Conservation (phyloP, 179 eudicot genomes). For the Patellifolia procumbens region DNA sequence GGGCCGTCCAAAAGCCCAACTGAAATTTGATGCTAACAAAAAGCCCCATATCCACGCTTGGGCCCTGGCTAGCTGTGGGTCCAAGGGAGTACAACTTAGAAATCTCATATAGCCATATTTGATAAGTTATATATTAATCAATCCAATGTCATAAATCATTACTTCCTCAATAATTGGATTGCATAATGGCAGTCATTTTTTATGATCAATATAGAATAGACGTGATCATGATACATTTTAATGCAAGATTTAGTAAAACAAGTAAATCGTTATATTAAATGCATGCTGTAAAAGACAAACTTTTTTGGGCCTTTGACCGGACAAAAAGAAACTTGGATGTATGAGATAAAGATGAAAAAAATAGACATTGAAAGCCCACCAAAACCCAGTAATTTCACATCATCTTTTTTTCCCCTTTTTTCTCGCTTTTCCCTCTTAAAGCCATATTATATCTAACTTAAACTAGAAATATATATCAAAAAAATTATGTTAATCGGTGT, state of each 20-base stretch:
- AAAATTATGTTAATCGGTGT: too few relatives aligned
- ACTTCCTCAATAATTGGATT: not conserved
- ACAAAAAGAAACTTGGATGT: not conserved
- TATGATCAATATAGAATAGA: not conserved
- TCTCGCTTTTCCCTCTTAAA: too few relatives aligned
- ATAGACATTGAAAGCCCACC: constrained; percentile 43
- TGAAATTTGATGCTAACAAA: too few relatives aligned
- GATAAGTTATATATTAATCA: too few relatives aligned
- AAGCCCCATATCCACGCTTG: too few relatives aligned
- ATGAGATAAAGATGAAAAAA: constrained; percentile 18
- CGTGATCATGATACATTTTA: not conserved
- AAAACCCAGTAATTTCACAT: constrained; percentile 36
- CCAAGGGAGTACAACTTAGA: too few relatives aligned
- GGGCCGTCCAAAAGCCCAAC: too few relatives aligned
- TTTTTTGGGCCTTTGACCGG: constrained; percentile 29
- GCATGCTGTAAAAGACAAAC: constrained; percentile 36
- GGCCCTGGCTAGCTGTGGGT: too few relatives aligned
- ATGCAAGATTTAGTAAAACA: not conserved
- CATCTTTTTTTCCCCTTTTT: too few relatives aligned
- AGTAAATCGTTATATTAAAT: constrained; percentile 6
- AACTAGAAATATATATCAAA: too few relatives aligned
- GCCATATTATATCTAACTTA: too few relatives aligned
- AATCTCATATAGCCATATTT: too few relatives aligned
- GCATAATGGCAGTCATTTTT: not conserved
- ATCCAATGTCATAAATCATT: not conserved